Conservation (phyloP, 2,329 filamentous ascomycete species). For the Colletotrichum liriopes region DNA sequence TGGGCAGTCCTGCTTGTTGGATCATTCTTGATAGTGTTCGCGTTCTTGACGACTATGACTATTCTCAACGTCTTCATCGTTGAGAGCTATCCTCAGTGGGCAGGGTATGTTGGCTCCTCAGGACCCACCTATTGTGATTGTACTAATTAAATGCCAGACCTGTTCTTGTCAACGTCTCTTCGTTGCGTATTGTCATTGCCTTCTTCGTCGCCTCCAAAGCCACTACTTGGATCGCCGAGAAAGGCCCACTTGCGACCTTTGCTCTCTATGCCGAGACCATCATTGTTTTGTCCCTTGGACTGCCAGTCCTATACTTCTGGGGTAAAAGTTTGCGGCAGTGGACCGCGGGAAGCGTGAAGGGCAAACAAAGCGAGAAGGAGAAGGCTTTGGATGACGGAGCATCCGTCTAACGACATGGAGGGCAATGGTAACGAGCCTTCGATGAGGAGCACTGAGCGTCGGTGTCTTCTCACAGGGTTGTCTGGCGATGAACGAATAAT, state of each 20-base stretch:
- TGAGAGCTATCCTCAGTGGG: conserved; percentile 51
- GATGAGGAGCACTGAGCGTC: too few relatives aligned
- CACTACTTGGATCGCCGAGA: conserved; percentile 48
- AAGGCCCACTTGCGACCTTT: conserved; percentile 49
- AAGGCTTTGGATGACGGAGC: conserved; percentile 20
- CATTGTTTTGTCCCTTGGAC: conserved; percentile 49
- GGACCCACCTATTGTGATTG: accelerated
- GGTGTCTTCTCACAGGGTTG: background rate
- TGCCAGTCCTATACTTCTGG: conserved; percentile 48
- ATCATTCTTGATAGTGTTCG: conserved; percentile 50
- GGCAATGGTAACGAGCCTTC: background rate
- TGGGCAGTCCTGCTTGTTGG: conserved; percentile 50
- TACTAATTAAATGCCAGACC: conserved; percentile 44
- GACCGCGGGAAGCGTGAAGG: conserved; percentile 49
- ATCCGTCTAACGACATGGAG: conserved; percentile 8
- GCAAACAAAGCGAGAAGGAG: conserved; percentile 32
- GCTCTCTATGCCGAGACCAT: conserved; percentile 52
- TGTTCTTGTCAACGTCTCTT: conserved; percentile 53
- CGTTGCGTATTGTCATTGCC: conserved; percentile 50
- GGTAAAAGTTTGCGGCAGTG: conserved; percentile 47
- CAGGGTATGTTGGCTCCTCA: background rate
- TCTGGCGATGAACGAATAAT: background rate
- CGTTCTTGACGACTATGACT: conserved; percentile 48
- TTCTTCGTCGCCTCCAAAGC: conserved; percentile 50
- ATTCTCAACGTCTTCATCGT: conserved; percentile 52